phyloP scores from a whole-genome alignment of 176 grass and related monocot genomes.

The Echinochloa phyllopogon region DNA sequence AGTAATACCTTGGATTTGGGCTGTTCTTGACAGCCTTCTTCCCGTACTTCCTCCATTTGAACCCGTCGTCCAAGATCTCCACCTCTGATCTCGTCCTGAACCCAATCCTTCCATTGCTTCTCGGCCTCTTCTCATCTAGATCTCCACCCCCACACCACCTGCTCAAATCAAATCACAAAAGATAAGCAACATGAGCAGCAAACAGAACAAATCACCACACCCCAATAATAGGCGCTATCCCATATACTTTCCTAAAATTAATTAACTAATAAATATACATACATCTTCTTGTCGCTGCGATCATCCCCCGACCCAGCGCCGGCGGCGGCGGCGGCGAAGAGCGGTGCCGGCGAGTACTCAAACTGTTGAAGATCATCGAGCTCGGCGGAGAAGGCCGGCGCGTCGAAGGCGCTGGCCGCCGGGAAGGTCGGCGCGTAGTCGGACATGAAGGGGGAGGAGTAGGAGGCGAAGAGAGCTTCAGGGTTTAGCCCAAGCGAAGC shows the following conservation, averaged over 20 bases:
- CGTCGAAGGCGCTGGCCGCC: not conserved
- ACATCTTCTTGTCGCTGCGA: not conserved
- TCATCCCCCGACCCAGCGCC: not conserved
- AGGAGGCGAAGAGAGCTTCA: slow-evolving; percentile 42
- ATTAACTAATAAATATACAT: not conserved
- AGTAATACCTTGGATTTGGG: slow-evolving; percentile 78
- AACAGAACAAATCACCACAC: not conserved
- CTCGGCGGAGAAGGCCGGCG: not conserved
- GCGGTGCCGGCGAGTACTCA: slow-evolving; percentile 19
- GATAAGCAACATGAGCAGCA: not conserved
- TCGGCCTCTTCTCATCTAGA: slow-evolving; percentile 14
- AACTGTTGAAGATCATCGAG: slow-evolving; percentile 17
- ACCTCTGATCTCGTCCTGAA: slow-evolving; percentile 80
- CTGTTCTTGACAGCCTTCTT: slow-evolving; percentile 94
- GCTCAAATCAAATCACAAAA: not conserved
- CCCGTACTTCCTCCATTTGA: slow-evolving; percentile 98
- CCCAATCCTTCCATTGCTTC: slow-evolving; percentile 58
- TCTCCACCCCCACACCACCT: slow-evolving; percentile 13
- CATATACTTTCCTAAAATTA: too few relatives aligned
- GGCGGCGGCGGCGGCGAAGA: not conserved
- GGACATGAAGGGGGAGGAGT: slow-evolving; percentile 37
- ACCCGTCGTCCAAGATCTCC: slow-evolving; percentile 89
- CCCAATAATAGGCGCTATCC: not conserved
- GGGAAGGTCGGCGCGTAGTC: not conserved
- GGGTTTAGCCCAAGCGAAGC: slow-evolving; percentile 55